Percentiles rank a stretch among this genome's conserved stretches.
Evolutionary conservation across 345 rosid species (phyloP).

Genomic region (Mercurialis annua): DNA sequence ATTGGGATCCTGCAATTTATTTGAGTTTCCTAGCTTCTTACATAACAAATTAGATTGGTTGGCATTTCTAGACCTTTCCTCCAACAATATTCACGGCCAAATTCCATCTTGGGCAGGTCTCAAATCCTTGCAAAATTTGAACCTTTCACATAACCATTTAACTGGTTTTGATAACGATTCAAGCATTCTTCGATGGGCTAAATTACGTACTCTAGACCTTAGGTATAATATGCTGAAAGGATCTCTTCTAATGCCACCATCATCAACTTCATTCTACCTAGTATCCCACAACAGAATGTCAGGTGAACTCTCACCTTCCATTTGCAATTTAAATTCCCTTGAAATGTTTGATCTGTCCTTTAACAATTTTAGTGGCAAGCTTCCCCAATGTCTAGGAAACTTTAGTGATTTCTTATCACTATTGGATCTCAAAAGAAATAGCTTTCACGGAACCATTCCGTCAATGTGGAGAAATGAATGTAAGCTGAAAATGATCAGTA

Average conservation of each 20-base stretch:
- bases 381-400: too few species aligned
- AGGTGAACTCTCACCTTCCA: not conserved
- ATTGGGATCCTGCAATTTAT: constrained; percentile 18
- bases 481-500: not conserved
- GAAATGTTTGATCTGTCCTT: constrained; percentile 16
- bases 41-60: constrained; percentile 10
- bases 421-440: constrained; percentile 3
- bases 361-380: too few species aligned
- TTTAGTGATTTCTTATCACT: not conserved
- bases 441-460: not conserved
- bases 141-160: constrained; percentile 17
- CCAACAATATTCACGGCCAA: constrained; percentile 17
- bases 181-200: not conserved
- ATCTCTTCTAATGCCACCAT: not conserved
- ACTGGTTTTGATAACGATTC: constrained; percentile 4
- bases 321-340: constrained; percentile 12
- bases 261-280: not conserved
- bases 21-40: constrained; percentile 20
- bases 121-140: not conserved
- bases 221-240: not conserved
- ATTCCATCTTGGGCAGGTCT: constrained; percentile 20
- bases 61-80: not conserved
- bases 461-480: not conserved
- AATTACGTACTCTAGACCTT: not conserved
- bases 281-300: not conserved